Conservation (phyloP, 768 basidiomycete genomes). For the Hemileccinum rubropunctum region DNA sequence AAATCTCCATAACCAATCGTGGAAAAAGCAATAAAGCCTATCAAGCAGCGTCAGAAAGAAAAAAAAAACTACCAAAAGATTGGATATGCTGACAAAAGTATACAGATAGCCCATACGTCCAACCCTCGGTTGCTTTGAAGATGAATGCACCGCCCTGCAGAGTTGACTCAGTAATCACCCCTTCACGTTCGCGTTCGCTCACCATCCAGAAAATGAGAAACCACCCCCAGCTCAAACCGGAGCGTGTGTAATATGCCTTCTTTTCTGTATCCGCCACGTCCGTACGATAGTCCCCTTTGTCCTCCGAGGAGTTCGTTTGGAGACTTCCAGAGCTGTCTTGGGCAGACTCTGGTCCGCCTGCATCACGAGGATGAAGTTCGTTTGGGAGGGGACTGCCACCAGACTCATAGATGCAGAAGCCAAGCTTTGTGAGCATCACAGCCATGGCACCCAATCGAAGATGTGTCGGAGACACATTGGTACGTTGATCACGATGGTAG, state of each 20-base stretch:
- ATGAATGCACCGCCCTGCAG: slow-evolving; percentile 62
- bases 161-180: background rate
- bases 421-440: slow-evolving; percentile 50
- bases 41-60: background rate
- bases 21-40: slow-evolving; percentile 71
- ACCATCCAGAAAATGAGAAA: slow-evolving; percentile 83
- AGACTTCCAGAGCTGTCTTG: slow-evolving; percentile 10
- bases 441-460: slow-evolving; percentile 59
- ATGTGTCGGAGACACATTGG: slow-evolving; percentile 43
- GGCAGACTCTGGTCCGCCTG: background rate
- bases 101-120: slow-evolving; percentile 59
- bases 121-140: slow-evolving; percentile 66
- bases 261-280: slow-evolving; percentile 40
- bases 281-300: slow-evolving; percentile 22
- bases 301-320: slow-evolving; percentile 5
- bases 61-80: background rate
- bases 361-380: background rate
- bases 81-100: slow-evolving; percentile 62
- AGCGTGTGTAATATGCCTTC: slow-evolving; percentile 55
- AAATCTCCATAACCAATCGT: slow-evolving; percentile 75
- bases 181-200: slow-evolving; percentile 15
- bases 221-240: slow-evolving; percentile 51
- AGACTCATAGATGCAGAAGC: slow-evolving; percentile 39
- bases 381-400: slow-evolving; percentile 5
- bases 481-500: slow-evolving; percentile 11